Conservation (phyloP, 169 alveolate species). For the Plasmodium knowlesi region DNA sequence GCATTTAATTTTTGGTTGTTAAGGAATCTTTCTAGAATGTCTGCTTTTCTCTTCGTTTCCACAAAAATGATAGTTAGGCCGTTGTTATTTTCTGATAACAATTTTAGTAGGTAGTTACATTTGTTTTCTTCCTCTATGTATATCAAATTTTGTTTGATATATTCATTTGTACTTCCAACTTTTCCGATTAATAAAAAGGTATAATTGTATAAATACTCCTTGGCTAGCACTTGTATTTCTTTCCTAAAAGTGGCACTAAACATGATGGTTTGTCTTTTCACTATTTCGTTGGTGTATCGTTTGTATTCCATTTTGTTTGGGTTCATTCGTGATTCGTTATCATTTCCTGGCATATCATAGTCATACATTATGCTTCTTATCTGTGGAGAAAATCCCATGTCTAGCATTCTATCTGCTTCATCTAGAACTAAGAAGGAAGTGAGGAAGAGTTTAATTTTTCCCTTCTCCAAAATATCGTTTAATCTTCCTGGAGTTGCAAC, state of each 20-base stretch:
- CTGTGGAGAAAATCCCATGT: slow-evolving; percentile 96
- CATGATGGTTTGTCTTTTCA: slow-evolving; percentile 92
- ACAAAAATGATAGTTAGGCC: slow-evolving; percentile 88
- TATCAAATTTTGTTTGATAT: slow-evolving; percentile 91
- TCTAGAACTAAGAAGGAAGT: slow-evolving; percentile 92
- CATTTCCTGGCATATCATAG: slow-evolving; percentile 85
- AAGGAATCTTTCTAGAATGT: slow-evolving; percentile 88
- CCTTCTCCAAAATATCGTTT: slow-evolving; percentile 89
- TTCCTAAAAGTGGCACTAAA: slow-evolving; percentile 95
- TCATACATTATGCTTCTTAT: slow-evolving; percentile 88
- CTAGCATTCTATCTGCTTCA: slow-evolving; percentile 96
- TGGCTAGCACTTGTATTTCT: slow-evolving; percentile 93
- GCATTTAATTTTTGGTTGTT: slow-evolving; percentile 89
- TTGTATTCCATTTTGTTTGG: slow-evolving; percentile 37
- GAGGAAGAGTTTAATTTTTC: slow-evolving; percentile 82
- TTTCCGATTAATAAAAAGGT: slow-evolving; percentile 92
- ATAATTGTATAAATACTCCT: slow-evolving; percentile 89
- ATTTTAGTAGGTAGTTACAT: slow-evolving; percentile 83
- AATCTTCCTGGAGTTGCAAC: slow-evolving; percentile 98
- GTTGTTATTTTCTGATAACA: slow-evolving; percentile 85
- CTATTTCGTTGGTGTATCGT: slow-evolving; percentile 20
- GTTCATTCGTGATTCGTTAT: slow-evolving; percentile 25
- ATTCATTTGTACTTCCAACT: slow-evolving; percentile 95
- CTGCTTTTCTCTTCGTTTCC: slow-evolving; percentile 92
- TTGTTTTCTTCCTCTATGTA: slow-evolving; percentile 92